These are phyloP conservation scores for Chiua virens DNA, from an alignment of 768 basidiomycete species.

Conservation along the genomic window DNA sequence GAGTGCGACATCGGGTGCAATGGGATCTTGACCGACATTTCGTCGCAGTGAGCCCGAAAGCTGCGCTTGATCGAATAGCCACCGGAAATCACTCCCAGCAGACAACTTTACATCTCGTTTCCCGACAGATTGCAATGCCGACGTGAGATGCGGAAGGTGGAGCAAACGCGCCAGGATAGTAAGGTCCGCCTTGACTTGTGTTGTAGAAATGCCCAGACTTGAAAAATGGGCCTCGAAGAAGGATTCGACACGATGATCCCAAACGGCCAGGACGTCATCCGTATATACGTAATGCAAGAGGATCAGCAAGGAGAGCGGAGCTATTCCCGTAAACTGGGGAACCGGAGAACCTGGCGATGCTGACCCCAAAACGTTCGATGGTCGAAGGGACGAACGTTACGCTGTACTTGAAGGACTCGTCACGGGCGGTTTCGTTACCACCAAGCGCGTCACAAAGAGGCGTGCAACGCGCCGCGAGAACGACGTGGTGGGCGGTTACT, in stretches of 20 bases:
- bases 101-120: constrained; percentile 55
- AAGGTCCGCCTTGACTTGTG: constrained; percentile 63
- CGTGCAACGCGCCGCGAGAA: constrained; percentile 62
- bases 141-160: constrained; percentile 52
- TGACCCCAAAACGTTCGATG: background rate
- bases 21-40: constrained; percentile 21
- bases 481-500: constrained; percentile 62
- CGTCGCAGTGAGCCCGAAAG: background rate
- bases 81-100: constrained; percentile 48
- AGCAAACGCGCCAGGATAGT: constrained; percentile 55
- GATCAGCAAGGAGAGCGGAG: constrained; percentile 68
- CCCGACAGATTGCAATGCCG: constrained; percentile 57
- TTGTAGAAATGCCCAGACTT: constrained; percentile 40
- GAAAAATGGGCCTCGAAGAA: constrained; percentile 43
- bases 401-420: constrained; percentile 30
- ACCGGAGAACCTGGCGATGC: background rate
- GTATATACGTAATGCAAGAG: constrained; percentile 87
- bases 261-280: constrained; percentile 77
- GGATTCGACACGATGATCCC: constrained; percentile 70
- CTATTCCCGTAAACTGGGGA: constrained; percentile 50
- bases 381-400: constrained; percentile 25
- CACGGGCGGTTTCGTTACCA: constrained; percentile 30
- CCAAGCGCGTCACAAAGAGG: constrained; percentile 45
- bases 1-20: constrained; percentile 69
- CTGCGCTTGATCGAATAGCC: constrained; percentile 43